phyloP scores from a whole-genome alignment of 2,329 filamentous ascomycete genomes.

The Pezicula radicicola region DNA sequence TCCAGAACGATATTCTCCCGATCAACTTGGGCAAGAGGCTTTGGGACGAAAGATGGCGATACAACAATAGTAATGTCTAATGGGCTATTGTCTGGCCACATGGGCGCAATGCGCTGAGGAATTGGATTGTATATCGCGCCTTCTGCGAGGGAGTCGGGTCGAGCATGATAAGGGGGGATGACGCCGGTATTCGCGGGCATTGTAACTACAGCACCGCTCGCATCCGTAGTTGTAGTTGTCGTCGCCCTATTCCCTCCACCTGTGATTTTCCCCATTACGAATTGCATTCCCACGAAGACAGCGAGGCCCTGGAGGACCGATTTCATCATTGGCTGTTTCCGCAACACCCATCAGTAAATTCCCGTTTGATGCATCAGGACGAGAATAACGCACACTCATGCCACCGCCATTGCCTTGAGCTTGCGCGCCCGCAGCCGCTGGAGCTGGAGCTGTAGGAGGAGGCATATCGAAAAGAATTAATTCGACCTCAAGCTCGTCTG shows the following conservation, averaged over 20 bases:
- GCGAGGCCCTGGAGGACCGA: slow-evolving; percentile 48
- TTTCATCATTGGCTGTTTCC: slow-evolving; percentile 25
- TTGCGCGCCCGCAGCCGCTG: slow-evolving; percentile 23
- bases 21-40: slow-evolving; percentile 62
- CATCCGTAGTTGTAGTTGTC: slow-evolving; percentile 42
- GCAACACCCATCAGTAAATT: slow-evolving; percentile 10
- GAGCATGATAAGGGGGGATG: slow-evolving; percentile 63
- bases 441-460: slow-evolving; percentile 25
- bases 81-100: slow-evolving; percentile 78
- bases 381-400: slow-evolving; percentile 25
- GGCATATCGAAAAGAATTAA: slow-evolving; percentile 23
- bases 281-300: slow-evolving; percentile 56
- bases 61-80: slow-evolving; percentile 86
- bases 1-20: slow-evolving; percentile 70
- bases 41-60: slow-evolving; percentile 69
- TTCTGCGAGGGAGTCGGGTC: slow-evolving; percentile 57
- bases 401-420: slow-evolving; percentile 22
- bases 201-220: slow-evolving; percentile 51
- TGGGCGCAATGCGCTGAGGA: slow-evolving; percentile 74
- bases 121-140: slow-evolving; percentile 61
- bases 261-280: slow-evolving; percentile 49
- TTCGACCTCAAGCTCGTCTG: not conserved
- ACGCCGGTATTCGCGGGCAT: slow-evolving; percentile 51
- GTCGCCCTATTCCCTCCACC: slow-evolving; percentile 40
- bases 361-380: not conserved